Percentiles rank a stretch among this genome's conserved stretches.
Evolutionary conservation across 2,329 filamentous ascomycete genomes (phyloP).

Genomic region (Pseudogymnoascus sp.): DNA sequence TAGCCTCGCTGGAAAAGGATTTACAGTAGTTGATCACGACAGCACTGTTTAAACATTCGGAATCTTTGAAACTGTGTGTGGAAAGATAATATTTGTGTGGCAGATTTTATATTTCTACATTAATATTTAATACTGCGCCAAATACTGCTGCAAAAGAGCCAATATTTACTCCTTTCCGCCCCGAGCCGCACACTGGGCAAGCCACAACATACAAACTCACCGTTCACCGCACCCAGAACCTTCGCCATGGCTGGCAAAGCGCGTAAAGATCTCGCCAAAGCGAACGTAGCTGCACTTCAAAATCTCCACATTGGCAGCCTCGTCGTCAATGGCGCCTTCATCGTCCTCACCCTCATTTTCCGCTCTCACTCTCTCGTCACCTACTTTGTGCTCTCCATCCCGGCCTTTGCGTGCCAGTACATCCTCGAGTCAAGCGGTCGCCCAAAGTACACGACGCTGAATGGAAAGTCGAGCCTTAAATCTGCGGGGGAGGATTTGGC

Average conservation of each 20-base stretch:
- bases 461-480: conserved; percentile 44
- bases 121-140: background rate
- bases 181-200: background rate
- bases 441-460: conserved; percentile 60
- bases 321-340: conserved; percentile 64
- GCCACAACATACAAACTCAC: background rate
- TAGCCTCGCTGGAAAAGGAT: conserved; percentile 4
- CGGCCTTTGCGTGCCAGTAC: conserved; percentile 72
- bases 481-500: conserved; percentile 80
- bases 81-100: background rate
- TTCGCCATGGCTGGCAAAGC: conserved; percentile 1
- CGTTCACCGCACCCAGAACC: background rate
- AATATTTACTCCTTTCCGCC: background rate
- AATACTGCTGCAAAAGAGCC: background rate
- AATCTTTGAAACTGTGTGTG: background rate
- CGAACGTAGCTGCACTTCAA: conserved; percentile 70
- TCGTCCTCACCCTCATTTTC: conserved; percentile 59
- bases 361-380: conserved; percentile 55
- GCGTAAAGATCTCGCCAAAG: conserved; percentile 52
- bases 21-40: background rate
- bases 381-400: conserved; percentile 67
- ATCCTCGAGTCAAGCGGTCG: conserved; percentile 79
- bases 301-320: conserved; percentile 74
- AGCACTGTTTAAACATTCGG: background rate
- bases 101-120: background rate